phyloP scores from a whole-genome alignment of 495 filamentous ascomycete species.

The Hypoxylon fragiforme region DNA sequence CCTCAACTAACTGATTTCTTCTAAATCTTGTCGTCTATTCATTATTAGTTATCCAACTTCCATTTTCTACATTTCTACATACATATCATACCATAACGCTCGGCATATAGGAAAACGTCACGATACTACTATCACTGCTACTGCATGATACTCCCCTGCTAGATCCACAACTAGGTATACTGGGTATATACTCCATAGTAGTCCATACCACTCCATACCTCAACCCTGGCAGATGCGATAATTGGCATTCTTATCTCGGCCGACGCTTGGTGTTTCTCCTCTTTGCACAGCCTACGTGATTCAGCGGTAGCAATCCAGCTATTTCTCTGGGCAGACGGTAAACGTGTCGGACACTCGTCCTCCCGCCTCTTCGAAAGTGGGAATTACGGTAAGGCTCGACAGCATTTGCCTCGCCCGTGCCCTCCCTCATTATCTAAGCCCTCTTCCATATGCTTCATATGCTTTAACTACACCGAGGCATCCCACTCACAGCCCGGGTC shows the following conservation, averaged over 20 bases:
- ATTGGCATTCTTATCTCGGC: constrained; percentile 5
- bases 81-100: no score
- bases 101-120: no score
- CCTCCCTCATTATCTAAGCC: background rate
- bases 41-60: no score
- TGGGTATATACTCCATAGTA: constrained; percentile 3
- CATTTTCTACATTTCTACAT: no score
- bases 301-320: constrained; percentile 7
- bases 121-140: no score
- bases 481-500: no score
- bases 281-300: constrained; percentile 23
- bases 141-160: background rate
- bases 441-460: constrained; percentile 2
- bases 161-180: constrained; percentile 1
- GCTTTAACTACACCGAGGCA: constrained; percentile 15
- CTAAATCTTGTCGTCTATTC: background rate
- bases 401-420: constrained; percentile 16
- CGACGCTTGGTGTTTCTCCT: background rate
- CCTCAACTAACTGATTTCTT: constrained; percentile 1
- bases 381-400: constrained; percentile 14
- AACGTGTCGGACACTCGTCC: background rate
- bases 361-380: constrained; percentile 13
- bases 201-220: constrained; percentile 8
- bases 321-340: constrained; percentile 7
- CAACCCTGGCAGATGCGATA: constrained; percentile 1